phyloP scores from a whole-genome alignment of 345 rosid genomes.

The Pugionium cornutum region DNA sequence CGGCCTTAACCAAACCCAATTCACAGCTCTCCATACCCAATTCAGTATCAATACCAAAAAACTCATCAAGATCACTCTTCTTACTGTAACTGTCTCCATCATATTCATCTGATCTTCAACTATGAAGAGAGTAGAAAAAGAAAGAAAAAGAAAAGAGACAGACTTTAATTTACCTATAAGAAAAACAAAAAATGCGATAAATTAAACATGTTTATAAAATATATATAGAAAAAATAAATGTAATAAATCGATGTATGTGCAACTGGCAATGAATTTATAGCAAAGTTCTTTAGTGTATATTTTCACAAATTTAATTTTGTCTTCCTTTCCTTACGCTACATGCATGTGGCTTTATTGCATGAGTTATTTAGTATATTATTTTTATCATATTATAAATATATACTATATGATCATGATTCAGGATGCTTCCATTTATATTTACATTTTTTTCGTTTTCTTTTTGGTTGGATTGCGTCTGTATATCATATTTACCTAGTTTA shows the following conservation, averaged over 20 bases:
- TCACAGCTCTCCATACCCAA: constrained; percentile 43
- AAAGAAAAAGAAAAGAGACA: constrained; percentile 29
- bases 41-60: constrained; percentile 35
- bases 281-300: constrained; percentile 38
- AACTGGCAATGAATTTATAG: constrained; percentile 47
- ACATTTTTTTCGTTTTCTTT: background rate
- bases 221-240: constrained; percentile 23
- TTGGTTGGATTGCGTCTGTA: background rate
- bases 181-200: constrained; percentile 17
- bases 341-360: constrained; percentile 51
- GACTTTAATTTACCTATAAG: background rate
- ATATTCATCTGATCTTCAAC: constrained; percentile 12
- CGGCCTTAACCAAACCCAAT: constrained; percentile 54
- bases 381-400: background rate
- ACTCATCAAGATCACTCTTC: constrained; percentile 26
- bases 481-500: constrained; percentile 18
- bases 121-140: constrained; percentile 8
- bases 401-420: background rate
- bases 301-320: constrained; percentile 41
- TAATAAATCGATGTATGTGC: constrained; percentile 45
- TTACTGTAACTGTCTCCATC: constrained; percentile 30
- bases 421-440: background rate
- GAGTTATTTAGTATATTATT: constrained; percentile 26
- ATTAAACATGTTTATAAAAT: constrained; percentile 21
- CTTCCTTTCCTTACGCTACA: constrained; percentile 45